Base-by-base conservation (phyloP, 2,329 filamentous ascomycete species). In the Phoma sp. region DNA sequence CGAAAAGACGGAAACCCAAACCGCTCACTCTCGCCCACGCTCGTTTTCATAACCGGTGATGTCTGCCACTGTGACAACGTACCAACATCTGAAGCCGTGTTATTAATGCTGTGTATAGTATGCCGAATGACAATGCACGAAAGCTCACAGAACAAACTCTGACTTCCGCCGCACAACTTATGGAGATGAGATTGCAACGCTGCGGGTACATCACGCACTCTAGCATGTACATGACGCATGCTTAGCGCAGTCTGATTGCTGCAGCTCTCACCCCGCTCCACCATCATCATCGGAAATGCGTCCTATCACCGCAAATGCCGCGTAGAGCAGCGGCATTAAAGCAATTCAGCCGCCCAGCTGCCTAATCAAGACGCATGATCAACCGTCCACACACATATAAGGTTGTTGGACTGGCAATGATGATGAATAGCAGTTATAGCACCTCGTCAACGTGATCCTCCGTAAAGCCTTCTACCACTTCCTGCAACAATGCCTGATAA, bases 281-380 rank as follows among this genome's bases (percentile, higher is more conserved):
- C 45, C 57, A 59, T 52, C 53, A 45, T 40, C 38, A 42, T 25
- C 57, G 62, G 63, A 43, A 61, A 58, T 61, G 55, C 42, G 32
- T 42, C 55, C 53, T 68, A 72, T 67, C 61, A 59, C 68, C 67
- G 67, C 57, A 70, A 72, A 71, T 53, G 40, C 69, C 69, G 66
- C 50, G 9, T 7, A 29, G 18, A 33, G 56, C 50, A 56, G 45
- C 52, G 65, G 57, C 11, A 21, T 25, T 25, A 36, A 57, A 53
- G 38, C 47, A 43, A 59, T 68, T 61, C 42, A 42, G 54, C 60
- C 57, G 62, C 53, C 38, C 21, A 43, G 56, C 49, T 67, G 65
- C 53, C 60, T 66, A 66, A 65, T 68, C 43, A 55, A 48, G 53
- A 37, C 37, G 20, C n/a, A 45, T 33, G 33, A 57, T 58, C 52